Evolutionary conservation across 2,329 filamentous ascomycete genomes (phyloP).

Genomic region (Lasiodiplodia sp.): DNA sequence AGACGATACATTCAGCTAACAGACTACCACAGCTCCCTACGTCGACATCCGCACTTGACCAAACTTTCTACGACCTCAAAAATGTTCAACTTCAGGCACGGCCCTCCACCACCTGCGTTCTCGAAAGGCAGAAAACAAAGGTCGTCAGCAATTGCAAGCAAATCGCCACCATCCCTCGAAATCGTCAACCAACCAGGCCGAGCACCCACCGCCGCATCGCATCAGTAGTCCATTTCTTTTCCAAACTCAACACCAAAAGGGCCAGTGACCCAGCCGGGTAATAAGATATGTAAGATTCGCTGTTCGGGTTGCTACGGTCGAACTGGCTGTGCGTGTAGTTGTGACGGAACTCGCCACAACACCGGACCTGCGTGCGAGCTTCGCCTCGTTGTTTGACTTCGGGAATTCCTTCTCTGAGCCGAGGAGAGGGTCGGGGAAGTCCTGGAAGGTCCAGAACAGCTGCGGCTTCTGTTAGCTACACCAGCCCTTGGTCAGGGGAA

Average conservation of each 20-base stretch:
- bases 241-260: conserved; percentile 10
- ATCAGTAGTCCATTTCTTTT: neutral
- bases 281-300: too few relatives aligned
- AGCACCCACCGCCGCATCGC: neutral
- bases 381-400: conserved; percentile 80
- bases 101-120: neutral
- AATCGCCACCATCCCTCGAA: neutral
- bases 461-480: conserved; percentile 21
- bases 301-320: conserved; percentile 27
- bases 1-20: too few relatives aligned
- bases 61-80: neutral
- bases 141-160: neutral
- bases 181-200: neutral
- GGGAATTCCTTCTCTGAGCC: conserved; percentile 81
- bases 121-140: neutral
- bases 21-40: neutral
- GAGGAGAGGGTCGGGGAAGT: conserved; percentile 45
- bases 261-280: neutral
- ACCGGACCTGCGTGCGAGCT: conserved; percentile 73
- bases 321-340: conserved; percentile 8
- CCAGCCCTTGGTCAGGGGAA: neutral
- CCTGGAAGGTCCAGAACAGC: conserved; percentile 58
- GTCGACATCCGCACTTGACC: neutral
- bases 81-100: neutral
- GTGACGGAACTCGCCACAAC: conserved; percentile 15